These are phyloP conservation scores for Camillea tinctor DNA, from an alignment of 2,329 filamentous ascomycete species.

Conservation along the genomic window DNA sequence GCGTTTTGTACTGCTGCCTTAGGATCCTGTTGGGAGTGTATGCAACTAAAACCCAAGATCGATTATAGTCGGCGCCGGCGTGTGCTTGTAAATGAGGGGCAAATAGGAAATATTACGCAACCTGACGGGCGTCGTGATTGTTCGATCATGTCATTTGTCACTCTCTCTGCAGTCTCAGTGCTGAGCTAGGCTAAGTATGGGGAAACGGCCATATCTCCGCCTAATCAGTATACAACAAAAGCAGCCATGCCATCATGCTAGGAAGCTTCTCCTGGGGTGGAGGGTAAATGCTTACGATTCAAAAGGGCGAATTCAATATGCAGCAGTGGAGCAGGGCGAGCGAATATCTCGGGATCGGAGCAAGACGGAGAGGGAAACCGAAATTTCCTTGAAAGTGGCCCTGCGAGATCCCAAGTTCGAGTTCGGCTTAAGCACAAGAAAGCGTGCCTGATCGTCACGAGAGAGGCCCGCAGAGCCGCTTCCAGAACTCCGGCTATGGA, in stretches of 20 bases:
- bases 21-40: slow-evolving; percentile 1
- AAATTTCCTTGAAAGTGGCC: slow-evolving; percentile 1
- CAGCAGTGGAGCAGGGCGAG: background rate
- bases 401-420: slow-evolving; percentile 8
- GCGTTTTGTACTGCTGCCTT: slow-evolving; percentile 1
- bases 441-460: slow-evolving; percentile 4
- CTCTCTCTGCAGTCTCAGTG: slow-evolving; percentile 21
- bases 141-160: slow-evolving; percentile 4
- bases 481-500: slow-evolving; percentile 4
- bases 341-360: background rate
- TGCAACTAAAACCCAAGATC: slow-evolving; percentile 9
- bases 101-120: slow-evolving; percentile 5
- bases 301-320: background rate
- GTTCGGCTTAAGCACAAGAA: background rate
- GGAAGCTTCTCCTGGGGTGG: background rate
- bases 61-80: slow-evolving; percentile 12
- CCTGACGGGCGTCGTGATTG: background rate
- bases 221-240: background rate
- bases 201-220: background rate
- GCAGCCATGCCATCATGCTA: background rate
- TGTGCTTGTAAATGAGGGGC: slow-evolving; percentile 14
- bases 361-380: background rate
- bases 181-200: slow-evolving; percentile 1
- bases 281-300: background rate
- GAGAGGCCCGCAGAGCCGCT: slow-evolving; percentile 6